Base-by-base conservation (phyloP, 768 basidiomycete species). In the Trametes coccinea region DNA sequence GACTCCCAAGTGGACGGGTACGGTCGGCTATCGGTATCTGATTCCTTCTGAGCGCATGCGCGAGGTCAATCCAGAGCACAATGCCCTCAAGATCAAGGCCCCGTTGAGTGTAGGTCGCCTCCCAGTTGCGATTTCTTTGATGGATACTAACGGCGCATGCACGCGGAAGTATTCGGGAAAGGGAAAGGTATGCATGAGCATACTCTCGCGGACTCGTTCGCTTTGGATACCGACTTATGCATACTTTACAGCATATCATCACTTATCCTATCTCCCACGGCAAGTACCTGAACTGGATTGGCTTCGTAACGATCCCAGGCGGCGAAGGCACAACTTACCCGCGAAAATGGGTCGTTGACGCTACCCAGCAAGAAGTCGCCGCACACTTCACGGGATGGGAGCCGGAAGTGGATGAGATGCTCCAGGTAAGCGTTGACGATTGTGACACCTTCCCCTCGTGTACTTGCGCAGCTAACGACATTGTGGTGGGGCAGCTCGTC, bases 241-340 rank as follows among this genome's bases (percentile, higher is more conserved):
- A 22, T 22, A 22, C 22, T 22, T 22, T 34, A 29, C 46, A 73
- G 72, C 70, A 71, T 45, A 57, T 73, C 49, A 66, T 71, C 49
- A 63, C 68, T 0, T 73, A 71, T 51, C 69, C 70, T 0, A 66
- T 71, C 41, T 70, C 72, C 7, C 61, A 66, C 29, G 69, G 69
- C 14, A 53, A 60, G 27, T 61, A 60, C 30, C 54, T 73, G 53
- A 73, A 73, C 53, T 65, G 64, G 37, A 61, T 68, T 50, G 69
- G 64, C 0, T 71, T 67, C 49, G 61, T 64, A 5, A 67, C 70
- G 6, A 48, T 65, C n/a, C 67, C 64, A 5, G 61, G 61, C 22
- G 62, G 51, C 22, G 67, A 68, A 47, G 70, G 70, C 3, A 67
- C 66, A 9, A 22, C 45, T 2, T 73, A 69, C 52, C 63, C 65